These are phyloP conservation scores for Monosporascus sp. DNA, from an alignment of 2,329 filamentous ascomycete species.

Conservation along the genomic window DNA sequence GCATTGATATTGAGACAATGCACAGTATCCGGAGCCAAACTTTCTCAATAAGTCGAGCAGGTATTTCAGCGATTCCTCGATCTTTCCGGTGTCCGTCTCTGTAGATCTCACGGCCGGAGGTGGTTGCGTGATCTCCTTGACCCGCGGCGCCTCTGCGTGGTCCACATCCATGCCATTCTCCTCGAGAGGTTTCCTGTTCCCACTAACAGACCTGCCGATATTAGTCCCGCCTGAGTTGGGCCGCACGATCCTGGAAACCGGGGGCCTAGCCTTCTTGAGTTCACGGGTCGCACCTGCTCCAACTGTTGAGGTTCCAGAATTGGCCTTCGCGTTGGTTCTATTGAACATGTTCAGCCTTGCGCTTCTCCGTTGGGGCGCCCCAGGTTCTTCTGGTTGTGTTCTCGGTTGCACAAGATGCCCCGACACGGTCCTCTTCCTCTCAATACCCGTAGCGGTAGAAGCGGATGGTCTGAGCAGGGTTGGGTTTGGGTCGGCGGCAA, in stretches of 20 bases:
- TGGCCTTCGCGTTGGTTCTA: conserved; percentile 60
- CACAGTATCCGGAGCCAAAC: conserved; percentile 73
- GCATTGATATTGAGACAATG: conserved; percentile 73
- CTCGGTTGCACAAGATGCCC: conserved; percentile 61
- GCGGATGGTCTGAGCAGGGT: conserved; percentile 32
- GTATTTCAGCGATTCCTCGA: conserved; percentile 70
- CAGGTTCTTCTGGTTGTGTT: conserved; percentile 55
- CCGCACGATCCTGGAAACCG: conserved; percentile 60
- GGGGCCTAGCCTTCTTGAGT: conserved; percentile 77
- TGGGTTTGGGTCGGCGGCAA: conserved; percentile 35
- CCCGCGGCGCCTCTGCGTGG: conserved; percentile 51
- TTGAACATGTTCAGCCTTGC: conserved; percentile 66
- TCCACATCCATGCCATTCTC: conserved; percentile 66
- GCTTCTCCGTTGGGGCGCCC: conserved; percentile 62
- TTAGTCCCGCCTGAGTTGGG: conserved; percentile 60
- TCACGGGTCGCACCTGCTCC: conserved; percentile 63
- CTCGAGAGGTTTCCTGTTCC: conserved; percentile 72
- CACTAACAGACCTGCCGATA: conserved; percentile 82
- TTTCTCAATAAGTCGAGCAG: conserved; percentile 77
- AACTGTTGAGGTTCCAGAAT: conserved; percentile 50
- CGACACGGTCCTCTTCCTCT: conserved; percentile 88
- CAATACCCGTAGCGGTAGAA: conserved; percentile 40
- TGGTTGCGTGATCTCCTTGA: conserved; percentile 38
- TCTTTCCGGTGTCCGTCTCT: conserved; percentile 54
- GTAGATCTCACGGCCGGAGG: conserved; percentile 32